Evolutionary conservation across 2,329 filamentous ascomycete genomes (phyloP), one percentile per base, ranked within the genome.

Genomic region (Venturia oleaginea): DNA sequence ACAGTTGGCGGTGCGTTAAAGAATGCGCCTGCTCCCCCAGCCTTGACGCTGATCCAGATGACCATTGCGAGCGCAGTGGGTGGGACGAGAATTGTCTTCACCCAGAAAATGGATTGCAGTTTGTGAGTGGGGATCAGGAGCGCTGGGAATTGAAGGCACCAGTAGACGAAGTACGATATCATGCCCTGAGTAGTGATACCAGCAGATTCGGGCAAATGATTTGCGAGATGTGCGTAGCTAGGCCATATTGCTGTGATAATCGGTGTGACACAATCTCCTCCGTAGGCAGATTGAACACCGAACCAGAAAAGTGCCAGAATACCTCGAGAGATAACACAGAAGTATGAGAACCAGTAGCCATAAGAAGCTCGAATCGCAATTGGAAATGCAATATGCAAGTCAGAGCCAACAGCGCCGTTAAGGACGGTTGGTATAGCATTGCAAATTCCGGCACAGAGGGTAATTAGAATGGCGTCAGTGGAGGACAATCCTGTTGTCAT

Each of bases 151-250:
- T 66, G 62, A 19, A 66, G 19, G 5, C 54, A 4, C 46, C 51
- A 65, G 40, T 66, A 60, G 15, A 66, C 4, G 19, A 66, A 55
- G 61, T 51, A 65, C 13, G 72, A 75, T 59, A 79, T 71, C 74
- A 81, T 79, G n/a, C 76, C 75, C 54, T 73, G 74, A 0, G 77
- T 79, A 17, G 78, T 77, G 68, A 80, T 79, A n/a, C 77, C 77
- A 65, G 79, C 72, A 2, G 70, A 71, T 2, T 17, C 19, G 11
- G 62, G 62, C 4, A 64, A 30, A 19, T 55, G 48, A 43, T 64
- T 64, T 15, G 43, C 24, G 11, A 64, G 17, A 32, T 55, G 27
- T 69, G 73, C 0, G 79, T 32, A 62, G 30, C 40, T 51, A n/a
- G 60, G 60, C 60, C 60, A 62, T 13, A 62, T 62, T 24, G 37